Base-by-base conservation (phyloP, 2,329 filamentous ascomycete genomes). In the Knufia fluminis region DNA sequence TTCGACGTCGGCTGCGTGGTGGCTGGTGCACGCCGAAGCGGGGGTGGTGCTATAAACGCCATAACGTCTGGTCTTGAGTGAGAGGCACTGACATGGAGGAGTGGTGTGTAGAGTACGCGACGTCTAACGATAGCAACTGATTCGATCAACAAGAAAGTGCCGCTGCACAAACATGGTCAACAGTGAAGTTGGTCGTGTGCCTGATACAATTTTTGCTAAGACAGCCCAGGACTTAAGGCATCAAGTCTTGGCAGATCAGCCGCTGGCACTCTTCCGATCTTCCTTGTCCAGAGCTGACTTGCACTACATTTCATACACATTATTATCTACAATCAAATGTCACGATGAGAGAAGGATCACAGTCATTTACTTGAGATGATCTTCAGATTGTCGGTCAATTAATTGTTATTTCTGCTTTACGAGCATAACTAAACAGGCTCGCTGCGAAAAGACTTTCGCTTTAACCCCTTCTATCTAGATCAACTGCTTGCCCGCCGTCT, bases 1-100 rank as follows among this genome's bases (percentile, higher is more conserved):
- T 14, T 26, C 10, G 24, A 24, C 12, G 40, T n/a, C 22, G n/a
- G 6, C 16, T 40, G 20, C 6, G 14, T 33, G 10, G 45, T 48
- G 32, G 56, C 49, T 42, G 53, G 44, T 42, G 48, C 46, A 53
- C 52, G 54, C 52, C 56, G 54, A 44, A 50, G 52, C 42, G 44
- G 44, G 45, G 50, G 54, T 49, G 54, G 52, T 41, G 56, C 51
- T 54, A 56, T 51, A 51, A 57, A 52, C 48, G 49, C 53, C 50
- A 48, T 48, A 36, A 7, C 19, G 22, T 20, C 10, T 16, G 22
- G 4, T 20, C n/a, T 4, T 4, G 10, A 17, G 38, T 20, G 22
- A 4, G 3, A 14, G 40, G 28, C 3, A 14, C 16, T n/a, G 9
- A 33, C 24, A 45, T 45, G 3, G 28, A 32, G n/a, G 33, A 9